These are phyloP conservation scores for Rhodotorula mucilaginosa DNA, from an alignment of 1,284 basidiomycete species.

Conservation along the genomic window DNA sequence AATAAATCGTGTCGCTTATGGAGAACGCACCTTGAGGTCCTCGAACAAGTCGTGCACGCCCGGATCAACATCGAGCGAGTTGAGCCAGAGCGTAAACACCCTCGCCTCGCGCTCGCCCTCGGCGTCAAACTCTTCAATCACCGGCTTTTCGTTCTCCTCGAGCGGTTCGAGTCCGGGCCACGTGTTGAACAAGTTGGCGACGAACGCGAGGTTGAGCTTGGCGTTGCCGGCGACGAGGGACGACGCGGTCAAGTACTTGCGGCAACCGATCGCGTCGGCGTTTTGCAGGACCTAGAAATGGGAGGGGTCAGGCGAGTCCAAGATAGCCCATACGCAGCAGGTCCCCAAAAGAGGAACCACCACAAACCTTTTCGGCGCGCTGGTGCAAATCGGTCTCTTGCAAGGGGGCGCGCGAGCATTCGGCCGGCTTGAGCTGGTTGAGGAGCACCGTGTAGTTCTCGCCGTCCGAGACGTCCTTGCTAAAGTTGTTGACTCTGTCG, in stretches of 20 bases:
- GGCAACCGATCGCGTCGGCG: constrained; percentile 87
- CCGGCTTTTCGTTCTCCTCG: constrained; percentile 73
- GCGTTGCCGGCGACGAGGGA: constrained; percentile 92
- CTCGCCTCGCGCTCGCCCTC: constrained; percentile 97
- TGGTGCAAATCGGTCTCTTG: constrained; percentile 77
- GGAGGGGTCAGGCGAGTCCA: too few species aligned
- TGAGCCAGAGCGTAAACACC: constrained; percentile 97
- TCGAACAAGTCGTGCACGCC: constrained; percentile 96
- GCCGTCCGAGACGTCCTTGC: constrained; percentile 88
- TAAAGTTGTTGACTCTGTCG: constrained; percentile 89
- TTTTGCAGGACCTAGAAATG: constrained; percentile 72
- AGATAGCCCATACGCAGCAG: too few species aligned
- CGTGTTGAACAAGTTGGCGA: constrained; percentile 92
- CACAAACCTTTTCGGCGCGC: constrained; percentile 75
- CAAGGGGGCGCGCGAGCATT: constrained; percentile 88
- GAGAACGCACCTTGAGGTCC: constrained; percentile 72
- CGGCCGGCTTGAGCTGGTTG: constrained; percentile 89
- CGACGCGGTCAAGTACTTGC: constrained; percentile 90
- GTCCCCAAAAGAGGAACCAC: too few species aligned
- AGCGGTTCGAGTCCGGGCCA: constrained; percentile 89
- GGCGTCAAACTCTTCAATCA: constrained; percentile 95
- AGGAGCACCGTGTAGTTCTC: constrained; percentile 97
- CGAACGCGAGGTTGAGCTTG: constrained; percentile 97
- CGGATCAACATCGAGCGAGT: constrained; percentile 92
- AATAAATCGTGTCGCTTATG: too few species aligned